Evolutionary conservation across 805 yeast genomes (phyloP).

Genomic region (Torulaspora microellipsoides): DNA sequence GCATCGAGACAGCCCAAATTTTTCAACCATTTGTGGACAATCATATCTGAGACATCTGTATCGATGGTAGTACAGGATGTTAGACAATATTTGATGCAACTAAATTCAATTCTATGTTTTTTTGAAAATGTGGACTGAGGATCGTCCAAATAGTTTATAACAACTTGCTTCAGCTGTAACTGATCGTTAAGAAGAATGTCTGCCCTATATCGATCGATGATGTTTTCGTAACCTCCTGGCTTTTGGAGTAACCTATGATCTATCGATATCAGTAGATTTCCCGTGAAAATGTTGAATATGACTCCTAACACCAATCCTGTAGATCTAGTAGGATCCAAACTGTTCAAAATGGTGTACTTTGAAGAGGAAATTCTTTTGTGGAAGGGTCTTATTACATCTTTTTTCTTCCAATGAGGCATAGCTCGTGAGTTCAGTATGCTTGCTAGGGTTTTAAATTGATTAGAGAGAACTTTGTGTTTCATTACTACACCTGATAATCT

Average conservation of each 20-base stretch:
- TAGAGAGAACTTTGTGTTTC: conserved; percentile 80
- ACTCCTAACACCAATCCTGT: conserved; percentile 84
- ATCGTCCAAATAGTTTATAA: conserved; percentile 84
- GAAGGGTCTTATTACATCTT: conserved; percentile 42
- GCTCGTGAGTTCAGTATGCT: conserved; percentile 59
- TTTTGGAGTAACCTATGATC: conserved; percentile 68
- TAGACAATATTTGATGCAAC: conserved; percentile 81
- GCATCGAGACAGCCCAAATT: conserved; percentile 84
- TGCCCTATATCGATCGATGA: conserved; percentile 65
- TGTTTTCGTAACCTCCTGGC: conserved; percentile 83
- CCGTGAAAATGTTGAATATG: conserved; percentile 75
- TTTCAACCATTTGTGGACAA: conserved; percentile 83
- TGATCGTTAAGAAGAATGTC: conserved; percentile 80
- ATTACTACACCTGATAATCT: conserved; percentile 90
- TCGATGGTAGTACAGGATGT: conserved; percentile 87
- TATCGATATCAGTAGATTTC: conserved; percentile 75
- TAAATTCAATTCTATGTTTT: conserved; percentile 69
- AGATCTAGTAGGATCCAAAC: conserved; percentile 68
- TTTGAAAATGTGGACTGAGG: conserved; percentile 82
- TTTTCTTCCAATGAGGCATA: conserved; percentile 44
- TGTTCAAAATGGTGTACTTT: conserved; percentile 55
- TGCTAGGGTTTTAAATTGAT: conserved; percentile 77
- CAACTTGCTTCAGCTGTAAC: conserved; percentile 81
- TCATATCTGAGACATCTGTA: conserved; percentile 84
- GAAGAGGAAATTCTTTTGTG: conserved; percentile 29